These are phyloP conservation scores for Aspergillus chevalieri DNA, from an alignment of 2,329 filamentous ascomycete species.

Conservation along the genomic window DNA sequence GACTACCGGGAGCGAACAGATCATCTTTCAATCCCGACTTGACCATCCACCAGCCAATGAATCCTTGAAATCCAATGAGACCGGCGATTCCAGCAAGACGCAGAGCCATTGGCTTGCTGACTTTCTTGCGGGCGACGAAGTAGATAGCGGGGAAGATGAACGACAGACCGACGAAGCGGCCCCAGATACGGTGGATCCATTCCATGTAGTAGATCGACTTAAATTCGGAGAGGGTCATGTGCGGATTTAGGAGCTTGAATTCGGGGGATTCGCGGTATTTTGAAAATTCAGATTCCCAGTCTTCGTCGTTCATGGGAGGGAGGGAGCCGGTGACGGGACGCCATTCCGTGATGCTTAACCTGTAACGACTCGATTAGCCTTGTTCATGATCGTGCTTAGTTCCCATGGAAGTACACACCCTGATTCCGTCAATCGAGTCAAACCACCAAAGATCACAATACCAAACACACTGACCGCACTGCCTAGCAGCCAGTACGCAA, in stretches of 20 bases:
- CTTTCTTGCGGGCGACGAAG: constrained; percentile 73
- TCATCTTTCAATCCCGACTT: constrained; percentile 94
- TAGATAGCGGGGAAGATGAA: constrained; percentile 85
- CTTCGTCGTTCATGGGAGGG: constrained; percentile 68
- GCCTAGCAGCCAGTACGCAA: constrained; percentile 87
- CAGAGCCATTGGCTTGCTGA: constrained; percentile 69
- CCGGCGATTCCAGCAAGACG: constrained; percentile 76
- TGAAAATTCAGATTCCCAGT: constrained; percentile 89
- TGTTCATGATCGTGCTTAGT: background rate
- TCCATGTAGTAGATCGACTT: constrained; percentile 99
- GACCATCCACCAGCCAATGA: constrained; percentile 99
- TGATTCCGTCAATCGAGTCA: constrained; percentile 92
- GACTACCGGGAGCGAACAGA: constrained; percentile 81
- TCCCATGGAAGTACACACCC: constrained; percentile 50
- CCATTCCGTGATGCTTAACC: constrained; percentile 98
- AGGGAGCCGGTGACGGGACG: constrained; percentile 87
- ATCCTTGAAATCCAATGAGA: constrained; percentile 89
- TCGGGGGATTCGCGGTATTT: constrained; percentile 92
- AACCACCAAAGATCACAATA: constrained; percentile 88
- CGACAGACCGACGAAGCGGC: constrained; percentile 79
- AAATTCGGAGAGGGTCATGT: constrained; percentile 90
- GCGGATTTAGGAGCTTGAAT: constrained; percentile 83
- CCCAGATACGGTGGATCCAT: constrained; percentile 94
- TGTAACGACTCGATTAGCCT: constrained; percentile 31
- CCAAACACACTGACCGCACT: constrained; percentile 93